phyloP scores from a whole-genome alignment of 1,284 basidiomycete genomes.

The Irpex sp. region DNA sequence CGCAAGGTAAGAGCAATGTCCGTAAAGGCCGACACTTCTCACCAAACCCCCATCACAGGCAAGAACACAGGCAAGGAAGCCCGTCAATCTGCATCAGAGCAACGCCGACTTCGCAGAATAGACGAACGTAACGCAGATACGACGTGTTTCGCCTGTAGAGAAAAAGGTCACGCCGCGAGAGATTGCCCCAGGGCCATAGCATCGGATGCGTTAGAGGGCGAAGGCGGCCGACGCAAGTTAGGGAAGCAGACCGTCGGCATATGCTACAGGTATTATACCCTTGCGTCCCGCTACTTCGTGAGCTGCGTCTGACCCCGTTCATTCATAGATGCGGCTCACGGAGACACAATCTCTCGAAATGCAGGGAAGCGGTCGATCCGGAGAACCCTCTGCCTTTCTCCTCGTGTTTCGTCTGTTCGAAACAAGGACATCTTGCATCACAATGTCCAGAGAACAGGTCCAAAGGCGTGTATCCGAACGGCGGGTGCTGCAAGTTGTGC shows the following conservation, averaged over 20 bases:
- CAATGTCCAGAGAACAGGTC: constrained; percentile 78
- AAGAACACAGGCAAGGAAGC: constrained; percentile 16
- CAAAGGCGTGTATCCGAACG: constrained; percentile 88
- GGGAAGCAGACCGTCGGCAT: constrained; percentile 53
- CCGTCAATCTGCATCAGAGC: constrained; percentile 42
- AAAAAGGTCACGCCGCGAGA: constrained; percentile 80
- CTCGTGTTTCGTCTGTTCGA: constrained; percentile 87
- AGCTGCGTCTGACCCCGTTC: not conserved
- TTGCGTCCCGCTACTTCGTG: not conserved
- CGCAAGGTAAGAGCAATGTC: not conserved
- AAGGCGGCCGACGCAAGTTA: constrained; percentile 27
- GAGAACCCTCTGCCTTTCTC: constrained; percentile 80
- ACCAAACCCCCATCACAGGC: too few relatives aligned
- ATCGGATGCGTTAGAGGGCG: constrained; percentile 23
- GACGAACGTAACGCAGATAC: constrained; percentile 56
- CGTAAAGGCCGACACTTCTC: not conserved
- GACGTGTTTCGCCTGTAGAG: constrained; percentile 86
- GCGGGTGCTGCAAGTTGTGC: constrained; percentile 89
- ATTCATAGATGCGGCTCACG: constrained; percentile 75
- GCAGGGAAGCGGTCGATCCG: constrained; percentile 65
- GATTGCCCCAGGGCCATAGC: constrained; percentile 67
- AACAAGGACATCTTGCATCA: constrained; percentile 78
- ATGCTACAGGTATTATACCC: constrained; percentile 68
- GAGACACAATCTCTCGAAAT: constrained; percentile 75
- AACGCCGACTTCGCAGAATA: constrained; percentile 65